Conservation (phyloP, 805 yeast species). For the Hanseniaspora lindneri region DNA sequence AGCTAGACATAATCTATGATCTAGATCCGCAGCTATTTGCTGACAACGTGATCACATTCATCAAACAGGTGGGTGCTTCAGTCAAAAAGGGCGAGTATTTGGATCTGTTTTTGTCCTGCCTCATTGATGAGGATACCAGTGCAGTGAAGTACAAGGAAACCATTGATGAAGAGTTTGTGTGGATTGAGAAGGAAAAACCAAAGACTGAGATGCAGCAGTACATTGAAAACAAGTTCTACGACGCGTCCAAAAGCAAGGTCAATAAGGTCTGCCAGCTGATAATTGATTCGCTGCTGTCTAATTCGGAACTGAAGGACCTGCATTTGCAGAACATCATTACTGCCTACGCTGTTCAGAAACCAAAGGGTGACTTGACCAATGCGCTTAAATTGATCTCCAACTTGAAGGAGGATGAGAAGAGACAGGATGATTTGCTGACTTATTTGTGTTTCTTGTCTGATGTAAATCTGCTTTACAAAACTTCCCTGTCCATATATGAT, state of each 20-base stretch:
- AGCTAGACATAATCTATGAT: constrained; percentile 80
- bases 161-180: constrained; percentile 24
- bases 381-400: constrained; percentile 58
- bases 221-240: constrained; percentile 32
- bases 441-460: constrained; percentile 87
- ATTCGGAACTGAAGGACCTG: constrained; percentile 35
- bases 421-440: constrained; percentile 54
- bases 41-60: constrained; percentile 50
- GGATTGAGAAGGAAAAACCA: constrained; percentile 26
- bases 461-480: constrained; percentile 66
- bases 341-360: constrained; percentile 82
- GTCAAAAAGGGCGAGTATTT: constrained; percentile 50
- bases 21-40: constrained; percentile 63
- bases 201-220: constrained; percentile 32
- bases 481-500: constrained; percentile 72
- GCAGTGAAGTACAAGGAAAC: constrained; percentile 76
- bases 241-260: constrained; percentile 44
- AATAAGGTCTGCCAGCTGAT: constrained; percentile 67
- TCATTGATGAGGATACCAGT: constrained; percentile 77
- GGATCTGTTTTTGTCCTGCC: constrained; percentile 76
- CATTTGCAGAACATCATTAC: constrained; percentile 73
- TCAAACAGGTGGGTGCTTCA: constrained; percentile 45
- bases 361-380: constrained; percentile 59
- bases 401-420: constrained; percentile 36
- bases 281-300: constrained; percentile 40